These are phyloP conservation scores for Trametes polyzona DNA, from an alignment of 1,284 basidiomycete genomes.

Conservation along the genomic window DNA sequence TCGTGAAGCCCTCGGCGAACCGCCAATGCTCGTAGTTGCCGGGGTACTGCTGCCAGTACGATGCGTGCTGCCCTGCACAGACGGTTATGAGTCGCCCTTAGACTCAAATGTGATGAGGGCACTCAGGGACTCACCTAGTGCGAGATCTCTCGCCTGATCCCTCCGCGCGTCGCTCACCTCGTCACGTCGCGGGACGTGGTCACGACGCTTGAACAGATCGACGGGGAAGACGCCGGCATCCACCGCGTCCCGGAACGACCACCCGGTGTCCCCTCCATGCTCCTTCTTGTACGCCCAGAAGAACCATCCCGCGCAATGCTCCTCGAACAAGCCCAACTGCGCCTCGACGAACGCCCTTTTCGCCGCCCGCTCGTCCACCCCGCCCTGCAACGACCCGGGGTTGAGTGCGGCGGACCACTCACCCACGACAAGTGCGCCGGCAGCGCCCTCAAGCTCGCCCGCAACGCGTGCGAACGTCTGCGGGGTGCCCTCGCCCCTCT, in stretches of 20 bases:
- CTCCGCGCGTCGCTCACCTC: conserved; percentile 38
- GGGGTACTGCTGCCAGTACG: conserved; percentile 61
- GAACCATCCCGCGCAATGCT: conserved; percentile 75
- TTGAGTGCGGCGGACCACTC: conserved; percentile 88
- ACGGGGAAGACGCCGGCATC: conserved; percentile 54
- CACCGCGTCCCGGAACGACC: conserved; percentile 77
- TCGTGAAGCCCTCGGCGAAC: conserved; percentile 66
- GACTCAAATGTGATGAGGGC: neutral
- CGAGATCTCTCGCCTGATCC: conserved; percentile 40
- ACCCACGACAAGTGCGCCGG: conserved; percentile 73
- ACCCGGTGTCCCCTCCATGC: conserved; percentile 70
- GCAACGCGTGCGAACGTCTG: conserved; percentile 48
- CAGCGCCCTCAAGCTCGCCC: conserved; percentile 48
- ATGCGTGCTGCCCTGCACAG: conserved; percentile 47
- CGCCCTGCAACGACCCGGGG: conserved; percentile 58
- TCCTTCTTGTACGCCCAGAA: conserved; percentile 92
- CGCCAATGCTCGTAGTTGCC: conserved; percentile 67
- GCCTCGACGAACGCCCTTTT: conserved; percentile 61
- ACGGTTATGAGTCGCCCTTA: neutral
- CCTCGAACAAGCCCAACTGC: conserved; percentile 73
- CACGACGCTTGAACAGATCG: conserved; percentile 42
- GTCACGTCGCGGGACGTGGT: neutral
- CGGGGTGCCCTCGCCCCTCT: conserved; percentile 45
- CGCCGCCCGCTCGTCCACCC: conserved; percentile 47
- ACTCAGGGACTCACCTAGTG: conserved; percentile 48